Conservation (phyloP, 2,329 filamentous ascomycete genomes). For the Cladosporium sp. region DNA sequence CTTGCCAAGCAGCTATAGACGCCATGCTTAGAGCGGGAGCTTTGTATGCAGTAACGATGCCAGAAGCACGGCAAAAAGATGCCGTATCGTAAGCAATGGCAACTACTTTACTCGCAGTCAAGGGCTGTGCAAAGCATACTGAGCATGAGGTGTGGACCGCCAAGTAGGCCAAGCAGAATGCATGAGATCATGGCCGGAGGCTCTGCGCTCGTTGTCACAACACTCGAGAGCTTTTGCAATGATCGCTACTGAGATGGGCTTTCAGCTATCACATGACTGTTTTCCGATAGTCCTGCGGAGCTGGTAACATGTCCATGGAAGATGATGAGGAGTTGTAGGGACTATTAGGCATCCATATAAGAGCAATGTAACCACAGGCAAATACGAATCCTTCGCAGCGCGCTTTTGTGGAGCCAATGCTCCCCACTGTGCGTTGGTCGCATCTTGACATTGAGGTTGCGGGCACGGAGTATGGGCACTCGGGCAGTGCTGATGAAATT, state of each 20-base stretch:
- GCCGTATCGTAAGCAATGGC: neutral
- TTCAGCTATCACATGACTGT: neutral
- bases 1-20: neutral
- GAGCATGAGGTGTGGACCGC: slow-evolving; percentile 16
- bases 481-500: neutral
- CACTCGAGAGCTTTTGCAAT: neutral
- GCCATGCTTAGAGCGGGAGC: neutral
- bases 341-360: neutral
- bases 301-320: neutral
- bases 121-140: slow-evolving; percentile 17
- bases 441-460: neutral
- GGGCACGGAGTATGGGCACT: neutral
- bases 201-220: neutral
- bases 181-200: slow-evolving; percentile 18
- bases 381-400: neutral
- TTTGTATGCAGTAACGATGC: neutral
- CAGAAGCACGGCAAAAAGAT: neutral
- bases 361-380: neutral
- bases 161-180: slow-evolving; percentile 20
- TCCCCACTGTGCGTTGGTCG: neutral
- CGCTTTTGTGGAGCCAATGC: neutral
- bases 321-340: neutral
- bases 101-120: neutral
- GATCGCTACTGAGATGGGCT: neutral
- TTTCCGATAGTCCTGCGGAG: neutral